Conservation (phyloP, 768 basidiomycete genomes). For the Mycena vulgaris region DNA sequence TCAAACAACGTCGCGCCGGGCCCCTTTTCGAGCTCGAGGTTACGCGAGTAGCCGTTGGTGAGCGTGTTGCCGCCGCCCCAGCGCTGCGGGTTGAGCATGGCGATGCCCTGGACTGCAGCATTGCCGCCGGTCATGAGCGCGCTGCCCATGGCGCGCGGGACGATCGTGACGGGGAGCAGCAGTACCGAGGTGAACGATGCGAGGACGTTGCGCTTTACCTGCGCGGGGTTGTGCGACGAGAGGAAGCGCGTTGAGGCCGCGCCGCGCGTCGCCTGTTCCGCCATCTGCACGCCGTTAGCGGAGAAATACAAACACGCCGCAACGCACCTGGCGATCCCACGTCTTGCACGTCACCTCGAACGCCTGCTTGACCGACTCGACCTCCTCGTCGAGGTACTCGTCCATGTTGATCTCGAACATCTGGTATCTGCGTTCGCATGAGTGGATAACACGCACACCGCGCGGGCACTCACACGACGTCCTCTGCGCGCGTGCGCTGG, state of each 20-base stretch:
- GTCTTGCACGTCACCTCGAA: conserved; percentile 82
- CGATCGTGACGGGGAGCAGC: conserved; percentile 95
- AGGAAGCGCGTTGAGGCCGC: conserved; percentile 74
- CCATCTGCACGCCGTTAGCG: no score
- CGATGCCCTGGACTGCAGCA: conserved; percentile 86
- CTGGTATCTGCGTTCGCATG: conserved; percentile 70
- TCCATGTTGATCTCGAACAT: conserved; percentile 99
- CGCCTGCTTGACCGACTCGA: conserved; percentile 81
- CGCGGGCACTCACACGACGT: conserved; percentile 77
- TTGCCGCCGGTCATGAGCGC: conserved; percentile 79
- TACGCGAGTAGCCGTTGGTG: conserved; percentile 52
- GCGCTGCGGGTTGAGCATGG: conserved; percentile 91
- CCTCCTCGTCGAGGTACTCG: conserved; percentile 96
- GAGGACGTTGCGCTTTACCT: conserved; percentile 92
- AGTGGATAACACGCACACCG: conserved; percentile 20
- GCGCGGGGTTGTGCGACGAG: conserved; percentile 88
- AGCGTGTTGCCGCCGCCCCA: conserved; percentile 71
- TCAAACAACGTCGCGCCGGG: conserved; percentile 53
- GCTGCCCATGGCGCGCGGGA: conserved; percentile 85
- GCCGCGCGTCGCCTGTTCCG: conserved; percentile 37
- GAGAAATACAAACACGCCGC: conserved; percentile 9
- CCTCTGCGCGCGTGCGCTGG: conserved; percentile 74
- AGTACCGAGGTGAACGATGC: conserved; percentile 93
- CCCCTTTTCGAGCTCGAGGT: conserved; percentile 57
- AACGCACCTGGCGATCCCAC: conserved; percentile 83